Evolutionary conservation across 2,329 filamentous ascomycete species (phyloP).

Genomic region (Pseudonectria foliicola): DNA sequence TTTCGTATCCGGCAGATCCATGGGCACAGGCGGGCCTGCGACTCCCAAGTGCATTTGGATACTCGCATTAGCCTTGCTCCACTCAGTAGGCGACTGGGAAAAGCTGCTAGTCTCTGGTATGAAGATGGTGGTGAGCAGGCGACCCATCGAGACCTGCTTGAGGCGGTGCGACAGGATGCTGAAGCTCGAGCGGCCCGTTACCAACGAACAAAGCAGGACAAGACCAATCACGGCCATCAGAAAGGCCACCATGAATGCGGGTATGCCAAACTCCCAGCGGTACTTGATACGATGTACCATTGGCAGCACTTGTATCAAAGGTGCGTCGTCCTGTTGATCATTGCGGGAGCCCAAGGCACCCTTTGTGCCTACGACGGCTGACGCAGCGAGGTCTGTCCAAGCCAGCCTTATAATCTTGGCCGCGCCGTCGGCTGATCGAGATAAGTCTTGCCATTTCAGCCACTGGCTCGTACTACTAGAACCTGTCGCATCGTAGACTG

Average conservation of each 20-base stretch:
- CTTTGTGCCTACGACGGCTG: slow-evolving; percentile 15
- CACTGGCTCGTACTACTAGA: slow-evolving; percentile 11
- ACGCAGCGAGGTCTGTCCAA: slow-evolving; percentile 15
- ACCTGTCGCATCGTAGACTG: slow-evolving; percentile 5
- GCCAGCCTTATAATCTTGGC: slow-evolving; percentile 8
- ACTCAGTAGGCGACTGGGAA: slow-evolving; percentile 7
- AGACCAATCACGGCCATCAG: slow-evolving; percentile 6
- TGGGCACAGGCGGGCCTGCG: no score
- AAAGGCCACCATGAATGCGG: slow-evolving; percentile 10
- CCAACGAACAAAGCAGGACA: slow-evolving; percentile 3
- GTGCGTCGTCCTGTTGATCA: slow-evolving; percentile 6
- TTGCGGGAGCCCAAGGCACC: slow-evolving; percentile 13
- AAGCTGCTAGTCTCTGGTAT: slow-evolving; percentile 10
- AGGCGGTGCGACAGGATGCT: slow-evolving; percentile 7
- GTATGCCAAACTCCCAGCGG: slow-evolving; percentile 13
- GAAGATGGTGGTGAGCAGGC: slow-evolving; percentile 11
- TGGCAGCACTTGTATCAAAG: slow-evolving; percentile 6
- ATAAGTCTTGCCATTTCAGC: slow-evolving; percentile 12
- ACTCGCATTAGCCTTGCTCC: slow-evolving; percentile 9
- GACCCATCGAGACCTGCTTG: slow-evolving; percentile 12
- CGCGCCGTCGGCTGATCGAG: slow-evolving; percentile 4
- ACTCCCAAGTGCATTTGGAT: slow-evolving; percentile 5
- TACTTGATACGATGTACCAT: slow-evolving; percentile 14
- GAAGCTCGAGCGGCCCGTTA: slow-evolving; percentile 8
- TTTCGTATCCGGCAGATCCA: no score